Evolutionary conservation across 2,329 filamentous ascomycete species (phyloP), one percentile per base, ranked within the genome.

Genomic region (Lasiodiplodia citricola): DNA sequence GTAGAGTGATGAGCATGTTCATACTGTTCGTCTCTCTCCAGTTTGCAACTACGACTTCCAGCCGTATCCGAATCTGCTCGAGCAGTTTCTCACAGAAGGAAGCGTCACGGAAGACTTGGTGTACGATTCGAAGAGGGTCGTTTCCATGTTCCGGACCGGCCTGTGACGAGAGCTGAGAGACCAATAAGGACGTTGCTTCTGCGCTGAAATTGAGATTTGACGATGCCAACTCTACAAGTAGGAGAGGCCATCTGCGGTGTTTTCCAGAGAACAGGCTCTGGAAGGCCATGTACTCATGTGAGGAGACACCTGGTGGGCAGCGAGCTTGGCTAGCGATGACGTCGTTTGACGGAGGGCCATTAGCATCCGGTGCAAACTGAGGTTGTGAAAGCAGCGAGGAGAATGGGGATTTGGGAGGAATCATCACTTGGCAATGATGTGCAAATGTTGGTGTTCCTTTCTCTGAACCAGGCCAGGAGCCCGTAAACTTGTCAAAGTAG

Each of bases 1-100:
- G 72, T 0, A 91, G 71, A 0, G 82, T 86, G 5, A 90, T 81
- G 1, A 91, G 66, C 0, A 85, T 81, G 4, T 87, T 84, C 87
- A 92, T 90, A 16, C 83, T 82, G 64, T 86, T 76, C 0, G 78
- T 80, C 70, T 92, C 89, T 0, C 88, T 82, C 86, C 88, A 90
- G 55, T 88, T 91, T 0, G 79, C 75, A 0, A 75, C 73, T 8
- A 92, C 84, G 0, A 75, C 73, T 0, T 79, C 73, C 0, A 91
- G 68, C 1, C 83, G 82, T n/a, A 75, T 69, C 1, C 79, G 71
- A 0, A 92, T 73, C 44, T 87, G 83, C 0, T 84, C 75, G 0
- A 84, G 55, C 0, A 92, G 75, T 6, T 77, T 79, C 0, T 70
- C 14, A 50, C 87, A 87, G 69, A 91, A 90, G 0, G 55, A 8